Base-by-base conservation (phyloP, 805 yeast species). In the Millerozyma miso region DNA sequence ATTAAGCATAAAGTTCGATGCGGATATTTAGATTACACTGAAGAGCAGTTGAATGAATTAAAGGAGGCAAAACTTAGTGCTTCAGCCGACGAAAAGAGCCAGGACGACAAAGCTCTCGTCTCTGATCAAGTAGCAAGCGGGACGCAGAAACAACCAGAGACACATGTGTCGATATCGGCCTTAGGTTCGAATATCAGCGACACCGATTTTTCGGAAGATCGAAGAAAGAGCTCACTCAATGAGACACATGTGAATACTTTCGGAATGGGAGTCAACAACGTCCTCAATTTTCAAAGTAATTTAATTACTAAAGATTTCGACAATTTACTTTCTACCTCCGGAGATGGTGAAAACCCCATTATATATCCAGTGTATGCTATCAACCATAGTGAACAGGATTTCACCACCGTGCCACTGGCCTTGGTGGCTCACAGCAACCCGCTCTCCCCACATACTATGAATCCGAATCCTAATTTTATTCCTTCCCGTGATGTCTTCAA, bases 1-100 rank as follows among this genome's bases (percentile, higher is more conserved):
- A 49, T 66, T 39, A 69, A 69, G 43, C 73, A 69, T 48, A 59
- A 63, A 40, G 64, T 60, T 3, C 58, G 54, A 40, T 69, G 74
- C 54, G 73, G 68, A 4, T 69, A 69, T 47, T 54, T 66, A 32
- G 65, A 63, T 43, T 66, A 59, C 46, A 44, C 64, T 4, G 58
- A 53, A 37, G 64, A 57, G 17, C 67, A 65, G 46, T 42, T 69
- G 2, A 54, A 56, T 5, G 67, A 56, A 35, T 46, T 68, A 19
- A 52, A 46, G 32, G 17, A 37, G 18, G 17, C 32, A 16, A 37
- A 37, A 26, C 10, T 13, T 7, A 3, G 31, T 12, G 42, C n/a
- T 46, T 34, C 8, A 35, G 40, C 4, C 44, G 19, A n/a, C 17
- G 19, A 35, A 2, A 19, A 26, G 33, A 17, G 16, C 15, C 6